Conservation (phyloP, 306 rosid species). For the Casuarina cunninghamiana region DNA sequence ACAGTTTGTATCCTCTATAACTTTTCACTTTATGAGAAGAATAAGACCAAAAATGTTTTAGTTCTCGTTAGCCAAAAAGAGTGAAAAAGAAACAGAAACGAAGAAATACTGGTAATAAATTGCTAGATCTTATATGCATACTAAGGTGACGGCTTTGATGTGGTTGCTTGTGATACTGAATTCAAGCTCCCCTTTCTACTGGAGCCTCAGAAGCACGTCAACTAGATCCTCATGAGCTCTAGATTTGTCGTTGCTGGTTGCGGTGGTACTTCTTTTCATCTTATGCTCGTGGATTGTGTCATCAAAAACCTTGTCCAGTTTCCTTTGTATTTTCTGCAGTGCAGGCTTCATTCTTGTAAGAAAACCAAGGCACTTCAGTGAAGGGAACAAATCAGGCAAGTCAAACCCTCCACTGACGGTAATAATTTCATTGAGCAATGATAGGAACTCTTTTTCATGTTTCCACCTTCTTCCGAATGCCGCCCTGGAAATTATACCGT, state of each 20-base stretch:
- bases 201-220: slow-evolving; percentile 7
- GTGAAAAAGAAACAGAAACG: too few relatives aligned
- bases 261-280: neutral
- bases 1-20: too few relatives aligned
- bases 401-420: neutral
- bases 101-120: neutral
- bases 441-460: neutral
- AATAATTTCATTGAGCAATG: neutral
- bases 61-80: too few relatives aligned
- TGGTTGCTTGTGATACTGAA: slow-evolving; percentile 14
- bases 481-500: neutral
- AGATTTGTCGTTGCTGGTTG: neutral
- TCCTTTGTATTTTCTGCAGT: neutral
- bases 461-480: slow-evolving; percentile 1
- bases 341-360: neutral
- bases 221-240: neutral
- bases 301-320: neutral
- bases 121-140: neutral
- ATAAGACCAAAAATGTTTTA: too few relatives aligned
- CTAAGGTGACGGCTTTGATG: slow-evolving; percentile 16
- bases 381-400: slow-evolving; percentile 20
- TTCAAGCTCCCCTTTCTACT: neutral
- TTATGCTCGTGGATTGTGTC: neutral
- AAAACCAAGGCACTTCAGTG: neutral
- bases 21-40: too few relatives aligned